Evolutionary conservation across 1,139 yeast genomes (phyloP).

Genomic region (Pichia sp.): DNA sequence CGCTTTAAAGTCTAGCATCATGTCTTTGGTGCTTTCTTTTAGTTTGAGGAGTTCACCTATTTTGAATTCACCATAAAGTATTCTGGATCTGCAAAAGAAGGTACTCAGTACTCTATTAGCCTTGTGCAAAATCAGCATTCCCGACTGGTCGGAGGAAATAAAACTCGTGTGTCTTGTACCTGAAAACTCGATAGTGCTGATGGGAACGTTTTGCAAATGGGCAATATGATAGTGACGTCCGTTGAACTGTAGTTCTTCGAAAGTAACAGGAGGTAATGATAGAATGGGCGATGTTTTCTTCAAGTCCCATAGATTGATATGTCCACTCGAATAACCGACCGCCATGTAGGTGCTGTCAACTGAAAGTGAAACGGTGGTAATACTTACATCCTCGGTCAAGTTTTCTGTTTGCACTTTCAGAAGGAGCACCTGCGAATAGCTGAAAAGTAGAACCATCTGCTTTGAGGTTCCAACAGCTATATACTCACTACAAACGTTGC

Average conservation of each 20-base stretch:
- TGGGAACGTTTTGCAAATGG: conserved; percentile 41
- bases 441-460: conserved; percentile 55
- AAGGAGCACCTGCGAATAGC: conserved; percentile 43
- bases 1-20: conserved; percentile 18
- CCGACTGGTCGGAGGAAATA: conserved; percentile 52
- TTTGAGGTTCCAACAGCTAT: conserved; percentile 57
- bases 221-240: conserved; percentile 38
- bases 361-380: conserved; percentile 32
- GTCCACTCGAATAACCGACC: conserved; percentile 39
- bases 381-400: conserved; percentile 19
- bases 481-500: conserved; percentile 40
- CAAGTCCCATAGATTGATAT: conserved; percentile 41
- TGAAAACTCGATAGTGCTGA: conserved; percentile 46
- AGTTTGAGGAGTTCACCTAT: too few species aligned
- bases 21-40: too few species aligned
- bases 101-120: conserved; percentile 51
- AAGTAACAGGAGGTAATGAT: conserved; percentile 30
- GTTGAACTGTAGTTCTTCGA: conserved; percentile 11
- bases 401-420: conserved; percentile 14
- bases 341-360: conserved; percentile 45
- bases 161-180: conserved; percentile 52
- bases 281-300: conserved; percentile 26
- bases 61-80: conserved; percentile 47
- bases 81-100: conserved; percentile 39
- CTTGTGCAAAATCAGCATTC: conserved; percentile 54